Base-by-base conservation (phyloP, 768 basidiomycete species). In the Suillus placidus region DNA sequence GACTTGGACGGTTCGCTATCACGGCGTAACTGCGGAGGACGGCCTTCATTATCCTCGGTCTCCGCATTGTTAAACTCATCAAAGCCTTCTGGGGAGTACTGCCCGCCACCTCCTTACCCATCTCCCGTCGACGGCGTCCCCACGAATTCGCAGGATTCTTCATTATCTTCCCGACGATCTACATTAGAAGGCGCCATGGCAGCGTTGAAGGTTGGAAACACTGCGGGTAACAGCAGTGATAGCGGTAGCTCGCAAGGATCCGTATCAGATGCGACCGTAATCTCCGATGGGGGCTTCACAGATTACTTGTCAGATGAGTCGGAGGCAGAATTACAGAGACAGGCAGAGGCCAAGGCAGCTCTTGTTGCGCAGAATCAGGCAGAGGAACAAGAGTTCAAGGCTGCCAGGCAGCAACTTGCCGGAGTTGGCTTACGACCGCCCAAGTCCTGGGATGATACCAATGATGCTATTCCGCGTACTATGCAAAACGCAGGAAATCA, bases 251-350 rank as follows among this genome's bases (percentile, higher is more conserved):
- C 78, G 18, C 74, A 79, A 18, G 86, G 87, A 43, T 89, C 88
- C 23, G 69, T 86, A 72, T 87, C 89, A 4, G 90, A 91, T 73
- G 87, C 87, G 66, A 94, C 93, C 5, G 83, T 94, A 64, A 93
- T 89, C 5, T 93, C 92, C 10, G 93, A 94, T 69, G 93, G 92
- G 14, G 92, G 87, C 18, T 95, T 95, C 72, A 95, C 93, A 14
- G 93, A 95, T 74, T 95, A 95, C 74, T 78, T 94, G 37, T 94
- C 92, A n/a, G 93, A 94, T 73, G 93, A 95, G 77, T 94, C 92
- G n/a, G 93, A 95, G 72, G 92, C 88, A 34, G 93, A 95, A 74
- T 77, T 95, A 63, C 93, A 95, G 77, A 83, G 91, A 66, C 92
- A 94, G 76, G 93, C 93, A 6, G 93, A 94, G 72, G 87, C 87